A percentile compares a stretch with the other conserved stretches of the same genome.
Conservation (phyloP, 2,329 filamentous ascomycete genomes). For the Cryphonectria nitschkei region DNA sequence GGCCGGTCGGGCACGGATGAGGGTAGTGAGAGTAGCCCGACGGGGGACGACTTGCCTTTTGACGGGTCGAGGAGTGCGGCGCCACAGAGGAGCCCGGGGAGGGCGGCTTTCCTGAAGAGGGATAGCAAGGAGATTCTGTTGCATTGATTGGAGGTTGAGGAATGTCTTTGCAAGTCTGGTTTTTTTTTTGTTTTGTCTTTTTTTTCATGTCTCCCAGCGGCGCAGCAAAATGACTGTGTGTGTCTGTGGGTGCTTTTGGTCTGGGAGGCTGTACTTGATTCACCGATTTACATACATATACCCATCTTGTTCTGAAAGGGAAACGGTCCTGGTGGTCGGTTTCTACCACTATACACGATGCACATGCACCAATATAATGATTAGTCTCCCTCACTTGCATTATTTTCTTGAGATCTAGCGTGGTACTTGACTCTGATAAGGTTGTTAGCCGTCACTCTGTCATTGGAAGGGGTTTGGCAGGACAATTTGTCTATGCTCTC, state of each 20-base stretch:
- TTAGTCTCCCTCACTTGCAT: background rate
- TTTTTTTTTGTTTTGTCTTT: background rate
- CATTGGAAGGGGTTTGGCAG: too few species aligned
- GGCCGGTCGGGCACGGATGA: constrained; percentile 10
- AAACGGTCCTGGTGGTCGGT: background rate
- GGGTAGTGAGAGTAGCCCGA: background rate
- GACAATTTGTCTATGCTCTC: too few species aligned
- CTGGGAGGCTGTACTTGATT: background rate
- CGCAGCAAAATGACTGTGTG: background rate
- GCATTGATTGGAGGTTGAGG: background rate
- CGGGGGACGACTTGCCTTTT: constrained; percentile 5
- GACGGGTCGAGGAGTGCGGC: constrained; percentile 12
- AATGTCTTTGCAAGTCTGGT: background rate
- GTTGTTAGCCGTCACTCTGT: too few species aligned
- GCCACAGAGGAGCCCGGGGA: constrained; percentile 1
- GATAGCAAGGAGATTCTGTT: constrained; percentile 25
- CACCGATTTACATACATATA: background rate
- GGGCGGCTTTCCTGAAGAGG: constrained; percentile 5
- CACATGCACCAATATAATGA: background rate
- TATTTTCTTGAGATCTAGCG: background rate
- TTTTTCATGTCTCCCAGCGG: background rate
- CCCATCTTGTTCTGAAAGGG: background rate
- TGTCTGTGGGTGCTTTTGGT: background rate
- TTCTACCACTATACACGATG: background rate
- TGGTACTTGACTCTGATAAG: too few species aligned